Evolutionary conservation across 2,329 filamentous ascomycete genomes (phyloP).

Genomic region (Scytalidium lignicola): DNA sequence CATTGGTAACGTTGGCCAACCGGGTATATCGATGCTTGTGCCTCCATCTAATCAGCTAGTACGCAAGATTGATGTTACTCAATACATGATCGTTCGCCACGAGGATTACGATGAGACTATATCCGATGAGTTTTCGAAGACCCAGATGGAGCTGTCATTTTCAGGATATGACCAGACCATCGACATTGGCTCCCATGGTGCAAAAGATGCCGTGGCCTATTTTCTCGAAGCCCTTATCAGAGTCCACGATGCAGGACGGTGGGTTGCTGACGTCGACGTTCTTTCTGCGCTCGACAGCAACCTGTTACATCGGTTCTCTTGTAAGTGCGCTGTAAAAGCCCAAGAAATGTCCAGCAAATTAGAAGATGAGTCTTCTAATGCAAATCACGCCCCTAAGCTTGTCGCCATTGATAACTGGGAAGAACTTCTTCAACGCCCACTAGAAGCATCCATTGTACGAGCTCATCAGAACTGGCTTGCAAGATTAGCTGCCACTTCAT

Average conservation of each 20-base stretch:
- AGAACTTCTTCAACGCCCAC: constrained; percentile 7
- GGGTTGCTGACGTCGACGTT: constrained; percentile 21
- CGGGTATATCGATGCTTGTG: constrained; percentile 8
- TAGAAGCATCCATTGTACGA: not conserved
- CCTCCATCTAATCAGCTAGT: not conserved
- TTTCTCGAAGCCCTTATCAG: constrained; percentile 18
- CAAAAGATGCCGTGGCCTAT: constrained; percentile 11
- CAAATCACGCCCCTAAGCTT: not conserved
- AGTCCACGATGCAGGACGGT: constrained; percentile 16
- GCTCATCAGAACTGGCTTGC: constrained; percentile 12
- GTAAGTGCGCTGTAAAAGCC: not conserved
- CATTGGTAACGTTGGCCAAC: constrained; percentile 18
- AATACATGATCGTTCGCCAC: constrained; percentile 2
- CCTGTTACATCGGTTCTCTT: not conserved
- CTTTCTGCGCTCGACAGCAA: constrained; percentile 5
- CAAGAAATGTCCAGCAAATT: not conserved
- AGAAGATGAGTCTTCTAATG: not conserved
- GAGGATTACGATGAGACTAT: constrained; percentile 6
- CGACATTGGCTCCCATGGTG: constrained; percentile 6
- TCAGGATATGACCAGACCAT: constrained; percentile 11
- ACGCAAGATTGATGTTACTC: constrained; percentile 1
- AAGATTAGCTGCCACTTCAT: constrained; percentile 8
- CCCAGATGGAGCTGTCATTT: constrained; percentile 17
- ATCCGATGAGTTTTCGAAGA: constrained; percentile 6
- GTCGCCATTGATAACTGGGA: constrained; percentile 12